Conservation (phyloP, 768 basidiomycete species). For the Suillus subalutaceus region DNA sequence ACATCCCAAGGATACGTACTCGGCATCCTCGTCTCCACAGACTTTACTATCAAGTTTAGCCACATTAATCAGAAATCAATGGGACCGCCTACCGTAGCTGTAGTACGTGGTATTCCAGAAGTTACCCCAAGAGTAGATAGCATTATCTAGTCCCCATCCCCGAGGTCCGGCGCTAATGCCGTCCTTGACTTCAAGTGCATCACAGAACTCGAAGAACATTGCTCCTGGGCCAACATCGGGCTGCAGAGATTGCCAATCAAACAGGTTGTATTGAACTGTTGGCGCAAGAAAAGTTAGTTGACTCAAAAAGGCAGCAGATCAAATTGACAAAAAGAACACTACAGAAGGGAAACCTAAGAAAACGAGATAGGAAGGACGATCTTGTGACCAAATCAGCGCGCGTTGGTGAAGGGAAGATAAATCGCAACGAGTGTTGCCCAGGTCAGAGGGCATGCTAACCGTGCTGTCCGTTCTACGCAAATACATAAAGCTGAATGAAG, state of each 20-base stretch:
- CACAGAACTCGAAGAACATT: conserved; percentile 43
- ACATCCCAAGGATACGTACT: conserved; percentile 41
- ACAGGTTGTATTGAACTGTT: conserved; percentile 52
- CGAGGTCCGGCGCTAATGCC: conserved; percentile 42
- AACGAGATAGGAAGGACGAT: not conserved
- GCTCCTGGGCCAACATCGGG: conserved; percentile 46
- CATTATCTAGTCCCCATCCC: conserved; percentile 67
- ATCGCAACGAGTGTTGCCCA: not conserved
- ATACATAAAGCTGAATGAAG: not conserved
- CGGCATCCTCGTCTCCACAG: conserved; percentile 47
- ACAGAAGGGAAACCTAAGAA: not conserved
- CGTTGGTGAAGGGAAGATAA: not conserved
- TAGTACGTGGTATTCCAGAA: conserved; percentile 60
- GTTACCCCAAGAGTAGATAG: conserved; percentile 60
- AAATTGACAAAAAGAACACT: not conserved
- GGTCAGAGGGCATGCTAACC: not conserved
- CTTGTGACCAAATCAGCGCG: not conserved
- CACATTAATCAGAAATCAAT: not conserved
- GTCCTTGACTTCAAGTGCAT: conserved; percentile 42
- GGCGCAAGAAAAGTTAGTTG: not conserved
- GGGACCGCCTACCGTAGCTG: conserved; percentile 39
- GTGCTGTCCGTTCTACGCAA: not conserved
- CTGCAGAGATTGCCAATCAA: conserved; percentile 72
- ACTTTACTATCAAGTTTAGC: conserved; percentile 39
- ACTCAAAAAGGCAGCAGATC: not conserved